Conservation (phyloP, 148 eudicot genomes). For the Persicaria maculosa region DNA sequence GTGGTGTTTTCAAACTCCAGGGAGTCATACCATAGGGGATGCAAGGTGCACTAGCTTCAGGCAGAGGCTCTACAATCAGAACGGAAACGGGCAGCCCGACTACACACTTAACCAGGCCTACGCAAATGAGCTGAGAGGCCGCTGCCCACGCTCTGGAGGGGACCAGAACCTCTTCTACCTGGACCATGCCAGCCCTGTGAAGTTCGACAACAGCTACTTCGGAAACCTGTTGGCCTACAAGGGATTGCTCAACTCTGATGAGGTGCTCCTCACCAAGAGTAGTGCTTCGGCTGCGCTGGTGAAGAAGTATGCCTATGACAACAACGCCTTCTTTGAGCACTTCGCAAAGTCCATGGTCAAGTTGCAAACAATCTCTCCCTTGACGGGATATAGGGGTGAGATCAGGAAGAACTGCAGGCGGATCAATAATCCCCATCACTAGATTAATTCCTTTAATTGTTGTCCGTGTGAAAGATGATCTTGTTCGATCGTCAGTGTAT, state of each 20-base stretch:
- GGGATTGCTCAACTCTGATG: constrained; percentile 11
- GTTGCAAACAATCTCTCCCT: constrained; percentile 27
- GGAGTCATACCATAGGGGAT: constrained; percentile 12
- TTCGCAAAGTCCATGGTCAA: constrained; percentile 29
- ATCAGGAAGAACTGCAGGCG: constrained; percentile 28
- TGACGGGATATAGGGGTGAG: constrained; percentile 29
- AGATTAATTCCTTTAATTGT: not conserved
- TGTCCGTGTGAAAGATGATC: not conserved
- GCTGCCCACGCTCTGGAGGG: constrained; percentile 8
- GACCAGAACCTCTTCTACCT: constrained; percentile 3
- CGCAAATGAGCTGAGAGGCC: constrained; percentile 7
- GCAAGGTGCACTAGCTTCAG: constrained; percentile 12
- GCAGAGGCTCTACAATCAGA: constrained; percentile 11
- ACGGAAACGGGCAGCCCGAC: constrained; percentile 9
- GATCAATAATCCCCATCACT: constrained; percentile 17
- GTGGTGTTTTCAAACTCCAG: not conserved
- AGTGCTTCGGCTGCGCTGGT: constrained; percentile 9
- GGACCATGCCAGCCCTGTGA: constrained; percentile 6
- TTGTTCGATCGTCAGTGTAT: too few relatives aligned
- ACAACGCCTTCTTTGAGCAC: constrained; percentile 11
- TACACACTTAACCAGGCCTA: constrained; percentile 1
- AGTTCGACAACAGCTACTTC: constrained; percentile 12
- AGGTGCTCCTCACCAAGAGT: constrained; percentile 19
- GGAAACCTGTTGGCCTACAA: not conserved
- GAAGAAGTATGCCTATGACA: constrained; percentile 9